phyloP scores from a whole-genome alignment of 345 rosid genomes.

The Gossypium longicalyx region DNA sequence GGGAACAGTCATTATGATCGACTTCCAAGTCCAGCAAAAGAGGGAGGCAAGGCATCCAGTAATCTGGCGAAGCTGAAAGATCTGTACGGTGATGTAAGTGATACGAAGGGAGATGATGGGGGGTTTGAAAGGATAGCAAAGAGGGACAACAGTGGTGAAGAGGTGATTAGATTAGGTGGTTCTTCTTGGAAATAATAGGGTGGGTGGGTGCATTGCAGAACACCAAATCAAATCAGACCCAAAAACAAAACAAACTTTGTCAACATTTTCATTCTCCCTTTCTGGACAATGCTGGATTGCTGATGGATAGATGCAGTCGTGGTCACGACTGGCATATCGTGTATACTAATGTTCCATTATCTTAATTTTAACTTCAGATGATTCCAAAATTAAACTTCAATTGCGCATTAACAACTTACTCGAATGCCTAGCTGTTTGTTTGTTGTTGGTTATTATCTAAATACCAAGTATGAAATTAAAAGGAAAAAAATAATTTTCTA shows the following conservation, averaged over 20 bases:
- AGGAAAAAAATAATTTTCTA: background rate
- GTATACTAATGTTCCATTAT: background rate
- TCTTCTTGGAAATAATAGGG: conserved; percentile 55
- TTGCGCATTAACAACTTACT: background rate
- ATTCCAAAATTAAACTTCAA: background rate
- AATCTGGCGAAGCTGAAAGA: conserved; percentile 90
- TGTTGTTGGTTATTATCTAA: too few species aligned
- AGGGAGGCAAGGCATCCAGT: conserved; percentile 53
- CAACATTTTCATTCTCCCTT: background rate
- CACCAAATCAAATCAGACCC: background rate
- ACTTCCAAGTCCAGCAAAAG: conserved; percentile 42
- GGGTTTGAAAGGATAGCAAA: conserved; percentile 44
- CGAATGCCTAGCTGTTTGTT: background rate
- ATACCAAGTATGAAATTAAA: background rate
- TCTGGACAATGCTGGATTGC: background rate
- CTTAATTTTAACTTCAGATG: background rate
- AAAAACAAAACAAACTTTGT: background rate
- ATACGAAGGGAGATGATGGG: conserved; percentile 40
- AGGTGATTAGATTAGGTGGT: conserved; percentile 90
- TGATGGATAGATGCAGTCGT: background rate
- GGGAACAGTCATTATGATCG: conserved; percentile 38
- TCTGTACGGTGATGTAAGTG: conserved; percentile 66
- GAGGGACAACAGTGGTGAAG: conserved; percentile 62
- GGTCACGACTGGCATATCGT: background rate
- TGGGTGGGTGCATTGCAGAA: background rate